phyloP scores from a whole-genome alignment of 345 rosid genomes.

The Syzygium aromaticum region DNA sequence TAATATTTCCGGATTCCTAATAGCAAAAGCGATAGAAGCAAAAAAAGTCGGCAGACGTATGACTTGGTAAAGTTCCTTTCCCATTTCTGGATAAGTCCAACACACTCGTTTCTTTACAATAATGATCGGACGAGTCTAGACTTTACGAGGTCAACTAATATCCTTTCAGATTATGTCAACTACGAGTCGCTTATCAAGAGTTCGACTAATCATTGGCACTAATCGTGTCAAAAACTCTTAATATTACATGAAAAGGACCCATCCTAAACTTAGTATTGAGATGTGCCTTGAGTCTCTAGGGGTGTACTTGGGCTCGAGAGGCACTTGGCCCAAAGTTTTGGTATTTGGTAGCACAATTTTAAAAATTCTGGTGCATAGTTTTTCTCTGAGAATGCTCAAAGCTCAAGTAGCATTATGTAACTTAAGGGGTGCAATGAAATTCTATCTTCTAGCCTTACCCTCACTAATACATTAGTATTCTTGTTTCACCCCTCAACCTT shows the following conservation, averaged over 20 bases:
- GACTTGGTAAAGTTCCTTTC: not conserved
- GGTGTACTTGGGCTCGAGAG: not conserved
- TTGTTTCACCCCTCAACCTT: not conserved
- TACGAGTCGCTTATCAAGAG: not conserved
- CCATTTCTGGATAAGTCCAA: not conserved
- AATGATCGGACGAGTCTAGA: not conserved
- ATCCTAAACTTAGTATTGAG: not conserved
- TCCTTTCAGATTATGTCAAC: not conserved
- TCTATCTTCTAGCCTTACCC: not conserved
- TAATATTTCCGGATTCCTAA: not conserved
- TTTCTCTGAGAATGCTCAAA: not conserved
- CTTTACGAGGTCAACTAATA: not conserved
- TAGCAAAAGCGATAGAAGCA: not conserved
- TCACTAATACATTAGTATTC: not conserved
- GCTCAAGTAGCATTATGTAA: not conserved
- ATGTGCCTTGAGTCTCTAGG: not conserved
- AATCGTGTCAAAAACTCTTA: not conserved
- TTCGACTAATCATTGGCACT: not conserved
- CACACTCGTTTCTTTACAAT: not conserved
- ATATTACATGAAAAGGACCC: not conserved
- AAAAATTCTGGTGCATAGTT: not conserved
- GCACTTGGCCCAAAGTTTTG: not conserved
- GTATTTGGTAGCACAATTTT: not conserved
- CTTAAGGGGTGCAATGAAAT: not conserved
- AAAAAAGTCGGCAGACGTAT: not conserved